Evolutionary conservation across 805 yeast genomes (phyloP).

Genomic region (Myxozyma mucilagina): DNA sequence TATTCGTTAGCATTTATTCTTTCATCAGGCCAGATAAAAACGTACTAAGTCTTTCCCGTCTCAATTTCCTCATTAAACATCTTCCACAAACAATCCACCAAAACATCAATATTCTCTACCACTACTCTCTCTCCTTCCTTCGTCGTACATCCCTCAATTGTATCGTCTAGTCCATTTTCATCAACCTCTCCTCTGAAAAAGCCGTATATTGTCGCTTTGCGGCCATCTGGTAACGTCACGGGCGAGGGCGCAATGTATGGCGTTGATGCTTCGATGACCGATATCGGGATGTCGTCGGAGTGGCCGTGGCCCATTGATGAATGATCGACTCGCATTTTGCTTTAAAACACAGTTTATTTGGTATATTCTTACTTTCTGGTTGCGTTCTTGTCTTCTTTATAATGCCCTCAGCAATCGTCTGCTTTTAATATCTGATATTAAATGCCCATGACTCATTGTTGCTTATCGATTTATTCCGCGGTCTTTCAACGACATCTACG

Average conservation of each 20-base stretch:
- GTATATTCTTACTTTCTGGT: background rate
- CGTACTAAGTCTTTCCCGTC: conserved; percentile 66
- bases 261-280: background rate
- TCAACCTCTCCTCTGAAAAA: conserved; percentile 9
- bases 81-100: conserved; percentile 1
- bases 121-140: background rate
- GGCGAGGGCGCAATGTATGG: conserved; percentile 8
- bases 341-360: background rate
- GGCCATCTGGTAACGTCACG: conserved; percentile 17
- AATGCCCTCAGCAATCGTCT: too few relatives aligned
- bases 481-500: too few relatives aligned
- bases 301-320: conserved; percentile 2
- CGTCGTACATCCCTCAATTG: conserved; percentile 6
- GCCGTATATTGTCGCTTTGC: conserved; percentile 18
- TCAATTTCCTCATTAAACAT: conserved; percentile 67
- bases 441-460: too few relatives aligned
- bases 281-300: background rate
- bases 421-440: too few relatives aligned
- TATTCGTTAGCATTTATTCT: background rate
- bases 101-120: background rate
- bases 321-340: conserved; percentile 8
- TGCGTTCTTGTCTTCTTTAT: background rate
- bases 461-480: background rate
- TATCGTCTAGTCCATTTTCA: background rate
- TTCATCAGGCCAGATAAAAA: too few relatives aligned